Base-by-base conservation (phyloP, 148 eudicot species). In the Chenopodium formosanum region DNA sequence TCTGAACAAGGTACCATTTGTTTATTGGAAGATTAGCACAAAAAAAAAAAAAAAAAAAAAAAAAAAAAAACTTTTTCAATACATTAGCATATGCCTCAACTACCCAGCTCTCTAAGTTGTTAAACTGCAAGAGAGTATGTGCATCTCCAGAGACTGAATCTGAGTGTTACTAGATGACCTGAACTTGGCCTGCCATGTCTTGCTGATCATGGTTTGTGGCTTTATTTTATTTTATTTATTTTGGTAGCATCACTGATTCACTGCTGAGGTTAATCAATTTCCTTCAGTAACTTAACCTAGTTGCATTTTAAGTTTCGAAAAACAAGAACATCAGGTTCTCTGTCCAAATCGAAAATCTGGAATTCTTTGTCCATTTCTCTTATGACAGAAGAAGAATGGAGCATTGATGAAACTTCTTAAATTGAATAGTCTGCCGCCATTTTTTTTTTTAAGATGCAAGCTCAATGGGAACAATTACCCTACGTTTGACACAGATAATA, bases 1-100 rank as follows among this genome's bases (percentile, higher is more conserved):
- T 87, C 79, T 97, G 81, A 97, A 97, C 84, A 92, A 94, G 98
- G 99, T 93, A 23, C 73, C 48, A 62, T 40, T 14, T 56, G 23
- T 12, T 25, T 63, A 44, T 77, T 46, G 2, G 25, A 46, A 70
- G 70, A 29, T 9, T 19, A 23, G 8, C 40, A n/a, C 14, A 23
- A 23, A 23, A 23, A 23, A 23, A 23, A 23, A 23, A 23, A 23
- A 23, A 23, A 23, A 23, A n/a, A 23, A 23, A 23, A 23, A 23
- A 23, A 23, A 23, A 23, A 23, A 23, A 23, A 23, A 23, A 23
- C 19, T 53, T 77, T 58, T 40, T 8, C 4, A 3, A 14, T 48
- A 44, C 25, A 13, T 66, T 66, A 25, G 23, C 10, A 2, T 62
- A 44, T 2, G 4, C 5, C 25, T 32, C 27, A 25, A 40, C 5